Base-by-base conservation (phyloP, 306 rosid genomes). In the Prunus mongolica region DNA sequence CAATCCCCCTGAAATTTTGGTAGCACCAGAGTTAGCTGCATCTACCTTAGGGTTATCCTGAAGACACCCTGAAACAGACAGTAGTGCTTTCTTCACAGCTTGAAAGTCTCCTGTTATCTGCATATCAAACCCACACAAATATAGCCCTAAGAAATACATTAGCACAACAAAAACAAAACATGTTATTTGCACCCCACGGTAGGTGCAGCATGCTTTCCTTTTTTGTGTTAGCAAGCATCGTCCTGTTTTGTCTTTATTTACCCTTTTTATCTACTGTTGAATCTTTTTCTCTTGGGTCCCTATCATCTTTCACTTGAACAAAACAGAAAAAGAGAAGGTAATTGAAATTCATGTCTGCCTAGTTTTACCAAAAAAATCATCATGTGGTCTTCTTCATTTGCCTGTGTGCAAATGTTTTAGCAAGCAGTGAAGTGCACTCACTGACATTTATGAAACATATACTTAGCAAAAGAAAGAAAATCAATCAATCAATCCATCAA, bases 71-170 rank as follows among this genome's bases (percentile, higher is more conserved):
- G 96, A 85, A 82, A 93, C 86, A 76, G 87, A 84, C n/a, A 88
- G 73, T 54, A 93, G 86, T 18, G 96, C 96, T 80, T 89, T 91
- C 91, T 89, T 93, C 41, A 86, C 97, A 12, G 89, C 86, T n/a
- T 75, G 12, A 67, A 88, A 76, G 71, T 69, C 87, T 81, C 96
- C 91, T 30, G 91, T 78, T 72, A 93, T 86, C 96, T 93, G 90
- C 86, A 84, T 60, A 78, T 55, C 15, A 70, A 80, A 44, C 45
- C 54, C 44, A 84, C 64, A 78, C 27, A 16, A 71, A 67, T 30
- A 69, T 24, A 69, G 45, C 76, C 60, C 30, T 66, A 82, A 78
- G n/a, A 15, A 69, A 61, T 15, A 51, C 12, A 60, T 46, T 38
- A 47, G 28, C 46, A 51, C 50, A 34, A 34, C 65, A 62, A 27